Base-by-base conservation (phyloP, 176 grass and related monocot genomes). In the Chloris gayana region DNA sequence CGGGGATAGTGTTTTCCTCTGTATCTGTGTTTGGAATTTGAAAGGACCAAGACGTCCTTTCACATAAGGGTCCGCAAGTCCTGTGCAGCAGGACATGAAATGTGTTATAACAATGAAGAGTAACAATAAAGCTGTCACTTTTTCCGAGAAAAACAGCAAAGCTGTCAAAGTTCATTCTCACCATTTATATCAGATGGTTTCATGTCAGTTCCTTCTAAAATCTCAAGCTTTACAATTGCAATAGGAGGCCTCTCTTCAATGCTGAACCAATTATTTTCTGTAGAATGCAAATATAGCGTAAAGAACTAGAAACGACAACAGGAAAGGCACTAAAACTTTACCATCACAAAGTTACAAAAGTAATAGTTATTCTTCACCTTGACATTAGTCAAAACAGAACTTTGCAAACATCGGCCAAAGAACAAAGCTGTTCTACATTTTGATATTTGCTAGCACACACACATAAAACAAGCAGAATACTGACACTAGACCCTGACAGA, bases 121-220 rank as follows among this genome's bases (percentile, higher is more conserved):
- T 64, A 72, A 81, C 24, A 80, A 29, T 57, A 64, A 59, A n/a
- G n/a, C n/a, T n/a, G n/a, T n/a, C n/a, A n/a, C n/a, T n/a, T n/a
- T n/a, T n/a, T n/a, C n/a, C 56, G 65, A 44, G 34, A 81, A 46
- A 57, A 72, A 81, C 24, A 80, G n/a, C 69, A 64, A 59, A 14
- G 37, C 44, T 51, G 17, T 14, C 38, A 18, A 17, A 39, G 30
- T 38, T 85, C 64, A 82, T 67, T 47, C 87, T 76, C 75, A 99
- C 96, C 92, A 84, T 95, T 95, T 63, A 99, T 77, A 87, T 99
- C 96, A 62, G 92, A 85, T 81, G 96, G 88, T 82, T 93, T 99
- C 96, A 95, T 93, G 79, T 99, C 88, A 49, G 85, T 81, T 86
- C 92, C 96, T 91, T 95, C 96, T 29, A 99, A 59, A 81, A 99